Evolutionary conservation across 2,329 filamentous ascomycete species (phyloP).

Genomic region (Talaromyces islandicus): DNA sequence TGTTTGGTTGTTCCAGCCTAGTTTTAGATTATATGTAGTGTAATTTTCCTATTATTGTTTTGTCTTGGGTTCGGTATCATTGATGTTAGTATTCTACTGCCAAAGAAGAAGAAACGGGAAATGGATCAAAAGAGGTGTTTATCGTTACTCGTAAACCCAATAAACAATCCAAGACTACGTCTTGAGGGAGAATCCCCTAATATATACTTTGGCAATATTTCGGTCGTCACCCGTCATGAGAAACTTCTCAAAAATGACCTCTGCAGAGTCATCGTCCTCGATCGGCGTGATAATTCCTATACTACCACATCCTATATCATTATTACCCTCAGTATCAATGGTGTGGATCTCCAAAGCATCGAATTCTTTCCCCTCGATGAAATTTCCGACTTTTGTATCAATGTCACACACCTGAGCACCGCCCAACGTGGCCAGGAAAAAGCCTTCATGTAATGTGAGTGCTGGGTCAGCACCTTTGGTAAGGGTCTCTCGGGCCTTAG

Average conservation of each 20-base stretch:
- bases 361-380: conserved; percentile 56
- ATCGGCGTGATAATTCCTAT: conserved; percentile 47
- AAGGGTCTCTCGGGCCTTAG: conserved; percentile 29
- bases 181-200: conserved; percentile 40
- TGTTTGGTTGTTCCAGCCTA: too few species aligned
- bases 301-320: background rate
- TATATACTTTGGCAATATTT: conserved; percentile 53
- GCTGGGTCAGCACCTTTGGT: conserved; percentile 37
- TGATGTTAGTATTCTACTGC: too few species aligned
- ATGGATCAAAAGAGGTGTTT: too few species aligned
- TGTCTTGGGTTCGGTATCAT: too few species aligned
- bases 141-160: too few species aligned
- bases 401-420: conserved; percentile 56
- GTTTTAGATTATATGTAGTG: too few species aligned
- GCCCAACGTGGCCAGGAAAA: conserved; percentile 57
- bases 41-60: too few species aligned
- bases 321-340: conserved; percentile 14
- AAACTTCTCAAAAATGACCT: conserved; percentile 56
- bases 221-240: conserved; percentile 61
- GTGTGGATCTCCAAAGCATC: conserved; percentile 52
- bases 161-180: background rate
- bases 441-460: conserved; percentile 48
- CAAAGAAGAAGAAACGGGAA: too few species aligned
- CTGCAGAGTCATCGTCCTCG: conserved; percentile 44
- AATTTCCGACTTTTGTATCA: conserved; percentile 50